Conservation (phyloP, 192 early-diverging fungal genomes). For the Anaeromyces robustus region DNA sequence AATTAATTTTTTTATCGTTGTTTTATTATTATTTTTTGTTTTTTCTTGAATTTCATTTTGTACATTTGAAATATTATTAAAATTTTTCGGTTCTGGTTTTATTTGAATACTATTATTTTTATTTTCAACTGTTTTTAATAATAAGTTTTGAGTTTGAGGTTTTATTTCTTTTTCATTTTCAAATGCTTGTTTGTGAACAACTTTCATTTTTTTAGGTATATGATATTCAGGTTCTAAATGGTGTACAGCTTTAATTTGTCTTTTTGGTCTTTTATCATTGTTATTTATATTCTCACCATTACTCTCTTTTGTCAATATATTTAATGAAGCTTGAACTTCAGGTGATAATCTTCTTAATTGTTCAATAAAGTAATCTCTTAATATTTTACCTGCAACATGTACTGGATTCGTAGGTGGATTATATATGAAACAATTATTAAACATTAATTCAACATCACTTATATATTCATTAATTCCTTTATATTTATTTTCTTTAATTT, state of each 20-base stretch:
- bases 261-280: background rate
- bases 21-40: too few relatives aligned
- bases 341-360: background rate
- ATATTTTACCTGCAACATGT: background rate
- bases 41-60: too few relatives aligned
- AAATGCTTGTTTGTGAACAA: background rate
- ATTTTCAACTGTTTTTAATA: too few relatives aligned
- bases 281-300: background rate
- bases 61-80: too few relatives aligned
- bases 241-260: background rate
- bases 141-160: too few relatives aligned
- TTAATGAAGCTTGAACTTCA: background rate
- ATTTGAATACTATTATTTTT: too few relatives aligned
- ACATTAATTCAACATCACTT: background rate
- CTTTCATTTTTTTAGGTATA: background rate
- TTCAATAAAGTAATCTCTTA: background rate
- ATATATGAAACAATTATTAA: background rate
- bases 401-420: background rate
- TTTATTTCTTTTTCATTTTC: background rate
- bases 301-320: background rate
- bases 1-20: too few relatives aligned
- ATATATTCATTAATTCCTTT: background rate
- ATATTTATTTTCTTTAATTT: background rate
- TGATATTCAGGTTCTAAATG: background rate
- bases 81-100: too few relatives aligned